A percentile compares a stretch with the other conserved stretches of the same genome.
Evolutionary conservation across 768 basidiomycete species (phyloP).

Genomic region (Tephrocybe sp.): DNA sequence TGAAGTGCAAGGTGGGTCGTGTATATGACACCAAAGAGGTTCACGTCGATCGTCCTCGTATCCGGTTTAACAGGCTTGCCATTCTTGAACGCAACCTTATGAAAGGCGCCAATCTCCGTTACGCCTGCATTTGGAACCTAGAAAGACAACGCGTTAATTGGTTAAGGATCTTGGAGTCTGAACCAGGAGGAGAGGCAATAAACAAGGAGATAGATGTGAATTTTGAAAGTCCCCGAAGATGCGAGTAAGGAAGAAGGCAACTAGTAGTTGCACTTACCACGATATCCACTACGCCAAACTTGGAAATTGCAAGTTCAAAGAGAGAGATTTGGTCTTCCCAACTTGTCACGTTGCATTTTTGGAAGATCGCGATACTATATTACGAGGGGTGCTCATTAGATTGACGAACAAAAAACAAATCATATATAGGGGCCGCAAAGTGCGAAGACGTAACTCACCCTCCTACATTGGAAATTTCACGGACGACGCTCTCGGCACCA

Average conservation of each 20-base stretch:
- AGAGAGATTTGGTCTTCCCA: slow-evolving; percentile 54
- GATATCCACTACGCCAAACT: slow-evolving; percentile 49
- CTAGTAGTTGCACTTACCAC: slow-evolving; percentile 34
- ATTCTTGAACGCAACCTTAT: slow-evolving; percentile 26
- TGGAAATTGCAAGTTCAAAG: slow-evolving; percentile 46
- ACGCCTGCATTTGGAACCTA: slow-evolving; percentile 53
- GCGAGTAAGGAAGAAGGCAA: background rate
- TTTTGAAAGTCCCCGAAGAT: no score
- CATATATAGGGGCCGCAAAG: background rate
- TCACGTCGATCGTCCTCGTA: slow-evolving; percentile 45
- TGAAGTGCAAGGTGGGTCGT: slow-evolving; percentile 49
- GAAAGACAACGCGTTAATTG: background rate
- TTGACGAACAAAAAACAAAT: background rate
- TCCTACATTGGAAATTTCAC: slow-evolving; percentile 37
- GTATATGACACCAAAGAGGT: slow-evolving; percentile 45
- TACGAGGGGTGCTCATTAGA: background rate
- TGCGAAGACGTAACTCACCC: slow-evolving; percentile 31
- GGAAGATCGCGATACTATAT: slow-evolving; percentile 37
- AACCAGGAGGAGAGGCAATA: no score
- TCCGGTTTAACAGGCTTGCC: slow-evolving; percentile 44
- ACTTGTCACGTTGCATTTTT: slow-evolving; percentile 46
- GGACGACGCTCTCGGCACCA: slow-evolving; percentile 37
- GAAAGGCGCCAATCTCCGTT: slow-evolving; percentile 31
- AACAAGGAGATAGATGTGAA: no score
- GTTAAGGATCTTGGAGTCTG: background rate